Evolutionary conservation across 2,329 filamentous ascomycete species (phyloP).

Genomic region (Pseudogymnoascus sp.): DNA sequence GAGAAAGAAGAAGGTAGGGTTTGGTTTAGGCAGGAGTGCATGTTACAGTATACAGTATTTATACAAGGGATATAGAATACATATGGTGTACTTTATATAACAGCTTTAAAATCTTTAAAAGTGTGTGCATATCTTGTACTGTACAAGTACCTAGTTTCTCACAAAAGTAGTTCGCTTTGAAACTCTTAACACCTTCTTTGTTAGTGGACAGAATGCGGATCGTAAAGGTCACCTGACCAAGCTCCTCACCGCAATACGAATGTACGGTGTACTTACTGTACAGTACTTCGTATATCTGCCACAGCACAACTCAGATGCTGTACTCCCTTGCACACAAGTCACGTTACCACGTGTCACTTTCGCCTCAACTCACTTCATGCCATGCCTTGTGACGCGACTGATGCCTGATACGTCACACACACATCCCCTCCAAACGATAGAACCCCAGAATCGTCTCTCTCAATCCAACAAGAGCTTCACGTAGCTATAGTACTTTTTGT

Average conservation of each 20-base stretch:
- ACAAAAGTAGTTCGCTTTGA: not conserved
- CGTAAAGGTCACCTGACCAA: not conserved
- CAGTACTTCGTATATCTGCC: not conserved
- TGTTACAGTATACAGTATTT: not conserved
- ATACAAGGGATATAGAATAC: not conserved
- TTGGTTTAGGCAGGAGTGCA: slow-evolving; percentile 9
- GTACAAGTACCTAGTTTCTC: not conserved
- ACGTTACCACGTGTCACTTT: slow-evolving; percentile 1
- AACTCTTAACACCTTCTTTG: not conserved
- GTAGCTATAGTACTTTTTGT: not conserved
- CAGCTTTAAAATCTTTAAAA: not conserved
- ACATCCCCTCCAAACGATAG: not conserved
- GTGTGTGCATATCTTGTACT: not conserved
- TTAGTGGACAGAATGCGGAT: not conserved
- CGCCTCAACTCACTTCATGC: not conserved
- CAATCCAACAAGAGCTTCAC: not conserved
- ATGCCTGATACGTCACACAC: not conserved
- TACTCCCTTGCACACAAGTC: not conserved
- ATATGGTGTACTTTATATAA: not conserved
- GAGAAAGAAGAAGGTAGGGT: not conserved
- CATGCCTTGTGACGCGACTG: not conserved
- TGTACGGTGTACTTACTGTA: no score
- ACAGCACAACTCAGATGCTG: not conserved
- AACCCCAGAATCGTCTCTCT: not conserved
- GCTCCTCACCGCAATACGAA: not conserved